Evolutionary conservation across 768 basidiomycete genomes (phyloP).

Genomic region (Tulasnella sp.): DNA sequence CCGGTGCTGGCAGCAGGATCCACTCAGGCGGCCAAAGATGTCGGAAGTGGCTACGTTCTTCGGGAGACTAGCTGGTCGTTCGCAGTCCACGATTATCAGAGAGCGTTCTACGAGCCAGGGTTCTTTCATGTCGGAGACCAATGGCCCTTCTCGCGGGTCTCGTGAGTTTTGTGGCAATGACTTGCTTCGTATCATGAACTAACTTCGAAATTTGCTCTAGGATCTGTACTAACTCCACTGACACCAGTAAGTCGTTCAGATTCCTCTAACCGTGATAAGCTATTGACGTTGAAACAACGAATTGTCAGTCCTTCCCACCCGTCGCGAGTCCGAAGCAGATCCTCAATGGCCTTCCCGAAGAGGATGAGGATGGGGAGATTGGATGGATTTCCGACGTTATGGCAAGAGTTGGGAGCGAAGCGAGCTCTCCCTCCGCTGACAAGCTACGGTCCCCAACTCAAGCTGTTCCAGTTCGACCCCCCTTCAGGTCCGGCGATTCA

Average conservation of each 20-base stretch:
- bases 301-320: not conserved
- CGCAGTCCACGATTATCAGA: not conserved
- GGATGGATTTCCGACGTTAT: not conserved
- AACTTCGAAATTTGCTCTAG: not conserved
- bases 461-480: not conserved
- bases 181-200: not conserved
- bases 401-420: not conserved
- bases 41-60: constrained; percentile 28
- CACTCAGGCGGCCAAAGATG: constrained; percentile 40
- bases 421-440: not conserved
- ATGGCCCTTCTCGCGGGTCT: not conserved
- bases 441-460: not conserved
- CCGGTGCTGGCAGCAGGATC: constrained; percentile 44
- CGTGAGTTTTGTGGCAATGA: not conserved
- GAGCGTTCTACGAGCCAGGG: not conserved
- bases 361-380: not conserved
- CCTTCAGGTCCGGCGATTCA: not conserved
- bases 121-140: not conserved
- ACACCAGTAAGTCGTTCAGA: not conserved
- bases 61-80: not conserved
- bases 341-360: not conserved
- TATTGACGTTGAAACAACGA: too few species aligned
- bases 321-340: not conserved
- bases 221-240: not conserved
- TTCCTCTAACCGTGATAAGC: not conserved